These are phyloP conservation scores for Epichloe festucae DNA, from an alignment of 2,329 filamentous ascomycete genomes.

Conservation along the genomic window DNA sequence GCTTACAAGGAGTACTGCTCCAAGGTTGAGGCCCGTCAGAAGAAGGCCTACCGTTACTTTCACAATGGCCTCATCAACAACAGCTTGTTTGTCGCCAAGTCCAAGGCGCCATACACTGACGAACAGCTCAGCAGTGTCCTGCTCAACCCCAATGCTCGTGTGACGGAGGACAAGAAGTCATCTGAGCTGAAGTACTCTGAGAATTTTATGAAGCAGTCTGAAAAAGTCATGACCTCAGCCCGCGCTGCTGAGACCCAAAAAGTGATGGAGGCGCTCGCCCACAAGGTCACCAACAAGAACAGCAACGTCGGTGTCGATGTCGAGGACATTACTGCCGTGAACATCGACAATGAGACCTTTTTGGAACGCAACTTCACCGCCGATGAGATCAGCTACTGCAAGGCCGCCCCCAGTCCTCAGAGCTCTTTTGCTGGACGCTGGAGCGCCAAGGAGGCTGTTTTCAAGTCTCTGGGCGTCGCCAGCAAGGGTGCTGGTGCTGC, in stretches of 20 bases:
- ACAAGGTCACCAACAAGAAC: slow-evolving; percentile 38
- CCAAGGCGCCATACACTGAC: slow-evolving; percentile 77
- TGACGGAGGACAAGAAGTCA: slow-evolving; percentile 75
- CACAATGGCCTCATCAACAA: slow-evolving; percentile 98
- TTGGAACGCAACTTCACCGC: slow-evolving; percentile 87
- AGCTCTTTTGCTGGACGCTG: slow-evolving; percentile 90
- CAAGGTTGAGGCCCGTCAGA: slow-evolving; percentile 88
- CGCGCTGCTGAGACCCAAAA: slow-evolving; percentile 53
- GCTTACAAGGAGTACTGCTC: slow-evolving; percentile 70
- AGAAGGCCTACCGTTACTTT: slow-evolving; percentile 98
- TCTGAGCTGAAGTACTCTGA: slow-evolving; percentile 61
- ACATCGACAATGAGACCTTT: slow-evolving; percentile 89
- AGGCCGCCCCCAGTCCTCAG: slow-evolving; percentile 62
- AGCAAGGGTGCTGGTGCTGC: slow-evolving; percentile 81
- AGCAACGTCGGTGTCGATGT: slow-evolving; percentile 91
- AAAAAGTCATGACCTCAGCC: slow-evolving; percentile 37
- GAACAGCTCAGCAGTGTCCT: slow-evolving; percentile 78
- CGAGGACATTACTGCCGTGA: slow-evolving; percentile 75
- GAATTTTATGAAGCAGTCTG: slow-evolving; percentile 52
- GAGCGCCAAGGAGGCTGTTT: slow-evolving; percentile 97
- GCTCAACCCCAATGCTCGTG: slow-evolving; percentile 85
- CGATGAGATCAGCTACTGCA: slow-evolving; percentile 77
- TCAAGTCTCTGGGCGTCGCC: slow-evolving; percentile 85
- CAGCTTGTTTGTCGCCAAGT: slow-evolving; percentile 92
- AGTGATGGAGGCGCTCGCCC: slow-evolving; percentile 66